Percentiles rank a stretch among this genome's conserved stretches.
Conservation (phyloP, 208 protist species). For the Crithidia acanthocephali region DNA sequence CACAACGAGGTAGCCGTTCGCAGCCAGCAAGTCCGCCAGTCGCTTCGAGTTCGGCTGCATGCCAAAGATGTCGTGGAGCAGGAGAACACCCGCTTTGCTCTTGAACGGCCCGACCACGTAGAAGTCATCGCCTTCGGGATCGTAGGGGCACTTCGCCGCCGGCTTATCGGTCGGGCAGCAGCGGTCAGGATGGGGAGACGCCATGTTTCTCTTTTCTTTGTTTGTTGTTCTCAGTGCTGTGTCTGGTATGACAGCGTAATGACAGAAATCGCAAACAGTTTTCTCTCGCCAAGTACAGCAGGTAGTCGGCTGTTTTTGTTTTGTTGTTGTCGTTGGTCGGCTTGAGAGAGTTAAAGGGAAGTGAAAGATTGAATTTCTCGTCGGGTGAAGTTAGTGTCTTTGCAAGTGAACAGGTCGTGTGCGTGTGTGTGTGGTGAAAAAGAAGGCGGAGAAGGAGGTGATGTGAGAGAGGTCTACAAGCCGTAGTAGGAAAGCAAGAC, state of each 20-base stretch:
- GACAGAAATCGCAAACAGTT: too few species aligned
- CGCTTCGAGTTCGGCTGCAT: conserved; percentile 51
- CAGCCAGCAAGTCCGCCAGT: conserved; percentile 49
- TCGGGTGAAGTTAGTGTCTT: too few species aligned
- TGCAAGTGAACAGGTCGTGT: too few species aligned
- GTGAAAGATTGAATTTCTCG: too few species aligned
- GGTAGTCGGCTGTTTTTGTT: too few species aligned
- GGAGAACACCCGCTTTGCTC: conserved; percentile 46
- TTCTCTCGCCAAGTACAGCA: too few species aligned
- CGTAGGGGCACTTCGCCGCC: conserved; percentile 22
- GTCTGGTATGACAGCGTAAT: too few species aligned
- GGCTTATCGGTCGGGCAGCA: conserved; percentile 60
- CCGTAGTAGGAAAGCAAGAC: too few species aligned
- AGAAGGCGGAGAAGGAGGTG: background rate
- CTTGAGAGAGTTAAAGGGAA: too few species aligned
- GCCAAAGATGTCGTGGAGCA: conserved; percentile 68
- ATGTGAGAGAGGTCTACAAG: too few species aligned
- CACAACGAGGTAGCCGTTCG: conserved; percentile 52
- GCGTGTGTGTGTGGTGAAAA: background rate
- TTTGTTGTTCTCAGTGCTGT: background rate
- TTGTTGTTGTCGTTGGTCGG: too few species aligned
- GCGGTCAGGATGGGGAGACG: conserved; percentile 15
- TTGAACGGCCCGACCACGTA: conserved; percentile 50
- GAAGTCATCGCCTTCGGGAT: conserved; percentile 34
- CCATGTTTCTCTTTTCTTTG: conserved; percentile 9